Conservation (phyloP, 768 basidiomycete species). For the Tephrocybe sp. region DNA sequence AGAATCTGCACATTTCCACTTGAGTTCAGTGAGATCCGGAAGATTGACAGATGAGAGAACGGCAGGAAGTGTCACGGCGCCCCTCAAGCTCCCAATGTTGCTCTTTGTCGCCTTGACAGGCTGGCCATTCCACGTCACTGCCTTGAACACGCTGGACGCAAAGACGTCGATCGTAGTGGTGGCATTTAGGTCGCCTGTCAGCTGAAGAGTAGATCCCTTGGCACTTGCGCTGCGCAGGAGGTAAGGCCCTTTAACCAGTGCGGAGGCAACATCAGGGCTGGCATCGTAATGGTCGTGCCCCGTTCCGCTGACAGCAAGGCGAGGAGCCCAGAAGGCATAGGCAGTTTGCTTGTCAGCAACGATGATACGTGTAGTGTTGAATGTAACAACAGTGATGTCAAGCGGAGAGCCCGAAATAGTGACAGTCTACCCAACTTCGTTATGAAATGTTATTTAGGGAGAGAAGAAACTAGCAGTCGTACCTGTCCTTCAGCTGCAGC, state of each 20-base stretch:
- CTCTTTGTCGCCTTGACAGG: slow-evolving; percentile 27
- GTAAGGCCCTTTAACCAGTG: slow-evolving; percentile 32
- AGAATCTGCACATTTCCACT: slow-evolving; percentile 61
- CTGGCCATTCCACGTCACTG: slow-evolving; percentile 61
- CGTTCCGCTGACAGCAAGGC: slow-evolving; percentile 27
- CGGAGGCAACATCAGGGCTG: slow-evolving; percentile 24
- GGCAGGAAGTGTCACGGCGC: slow-evolving; percentile 35
- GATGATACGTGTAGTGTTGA: slow-evolving; percentile 47
- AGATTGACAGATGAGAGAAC: slow-evolving; percentile 23
- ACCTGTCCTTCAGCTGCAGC: slow-evolving; percentile 20
- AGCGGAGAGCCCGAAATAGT: slow-evolving; percentile 41
- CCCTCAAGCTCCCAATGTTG: slow-evolving; percentile 28
- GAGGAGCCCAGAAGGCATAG: slow-evolving; percentile 60
- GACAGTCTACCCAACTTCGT: slow-evolving; percentile 28
- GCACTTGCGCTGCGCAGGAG: slow-evolving; percentile 29
- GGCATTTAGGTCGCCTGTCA: slow-evolving; percentile 54
- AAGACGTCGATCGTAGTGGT: slow-evolving; percentile 53
- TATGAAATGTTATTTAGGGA: not conserved
- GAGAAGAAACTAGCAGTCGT: not conserved
- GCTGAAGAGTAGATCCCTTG: slow-evolving; percentile 19
- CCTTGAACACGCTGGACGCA: slow-evolving; percentile 38
- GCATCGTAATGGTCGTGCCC: slow-evolving; percentile 26
- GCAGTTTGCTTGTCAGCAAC: slow-evolving; percentile 58
- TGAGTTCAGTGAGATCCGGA: slow-evolving; percentile 36
- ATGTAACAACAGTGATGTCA: slow-evolving; percentile 34